Evolutionary conservation across 2,329 filamentous ascomycete genomes (phyloP).

Genomic region (Chaetomiaceae sp.): DNA sequence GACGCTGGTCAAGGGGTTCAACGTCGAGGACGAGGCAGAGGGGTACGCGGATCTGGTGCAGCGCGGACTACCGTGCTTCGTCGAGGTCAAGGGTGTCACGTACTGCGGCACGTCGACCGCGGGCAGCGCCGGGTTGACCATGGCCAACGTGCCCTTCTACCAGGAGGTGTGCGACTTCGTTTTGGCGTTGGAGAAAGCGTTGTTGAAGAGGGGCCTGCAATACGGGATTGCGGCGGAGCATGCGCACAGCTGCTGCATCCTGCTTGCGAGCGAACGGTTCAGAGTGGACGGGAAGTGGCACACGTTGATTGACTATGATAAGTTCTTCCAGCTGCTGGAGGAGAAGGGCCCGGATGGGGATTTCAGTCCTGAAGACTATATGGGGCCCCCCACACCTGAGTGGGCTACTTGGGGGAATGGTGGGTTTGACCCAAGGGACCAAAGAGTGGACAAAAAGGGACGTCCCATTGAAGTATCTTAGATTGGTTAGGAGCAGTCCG

Average conservation of each 20-base stretch:
- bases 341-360: conserved; percentile 56
- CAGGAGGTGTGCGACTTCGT: conserved; percentile 83
- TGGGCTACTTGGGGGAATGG: conserved; percentile 95
- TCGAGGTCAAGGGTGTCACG: conserved; percentile 94
- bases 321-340: conserved; percentile 80
- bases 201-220: conserved; percentile 62
- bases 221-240: conserved; percentile 96
- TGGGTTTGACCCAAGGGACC: conserved; percentile 86
- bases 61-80: conserved; percentile 79
- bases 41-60: conserved; percentile 89
- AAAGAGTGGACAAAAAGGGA: conserved; percentile 81
- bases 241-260: conserved; percentile 86
- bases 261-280: conserved; percentile 80
- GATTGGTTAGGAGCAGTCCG: conserved; percentile 12
- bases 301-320: conserved; percentile 82
- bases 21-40: conserved; percentile 85
- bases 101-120: conserved; percentile 90
- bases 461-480: conserved; percentile 48
- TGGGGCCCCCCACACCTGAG: conserved; percentile 75
- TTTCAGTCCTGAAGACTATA: conserved; percentile 86
- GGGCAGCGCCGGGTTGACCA: conserved; percentile 79
- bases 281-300: conserved; percentile 74
- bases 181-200: conserved; percentile 61
- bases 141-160: conserved; percentile 97
- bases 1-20: conserved; percentile 96